Base-by-base conservation (phyloP, 352 stramenopile species). In the Phytophthora fragariaefolia region DNA sequence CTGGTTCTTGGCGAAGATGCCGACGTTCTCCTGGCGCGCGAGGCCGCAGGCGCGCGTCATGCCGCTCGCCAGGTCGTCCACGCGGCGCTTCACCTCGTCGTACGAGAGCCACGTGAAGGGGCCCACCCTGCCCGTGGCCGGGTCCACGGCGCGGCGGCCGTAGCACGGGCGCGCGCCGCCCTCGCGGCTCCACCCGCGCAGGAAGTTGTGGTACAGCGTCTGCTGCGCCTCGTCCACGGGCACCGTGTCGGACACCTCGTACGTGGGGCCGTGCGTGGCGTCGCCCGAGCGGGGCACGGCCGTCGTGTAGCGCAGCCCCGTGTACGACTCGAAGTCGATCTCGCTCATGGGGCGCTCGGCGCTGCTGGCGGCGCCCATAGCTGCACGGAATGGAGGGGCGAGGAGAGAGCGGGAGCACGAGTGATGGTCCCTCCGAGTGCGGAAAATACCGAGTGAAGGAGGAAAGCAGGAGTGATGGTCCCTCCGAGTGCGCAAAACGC, bases 1-100 rank as follows among this genome's bases (percentile, higher is more conserved):
- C 53, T 86, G 79, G 71, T 93, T 93, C 74, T 89, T 90, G 49
- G 63, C 73, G 63, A 91, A 88, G 48, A 93, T 76, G 6, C 80
- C 80, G 9, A 93, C 73, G 18, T 71, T 65, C 43, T 82, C 78
- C 50, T 87, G 77, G 28, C 84, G 82, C 71, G 76, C 28, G 4
- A 88, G 38, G 0, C 62, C 66, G 36, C 65, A 78, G 1, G 63
- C 53, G n/a, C 58, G 56, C 10, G 65, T 69, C 40, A 90, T 24
- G 4, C 77, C 82, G 1, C 79, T 64, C 13, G 82, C 73, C 49
- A 88, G 62, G 34, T 73, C 65, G 42, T 80, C 77, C 42, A 76
- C 61, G 8, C 78, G 70, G 0, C 48, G 59, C 53, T 80, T 73
- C 6, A 89, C 77, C 18, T 90, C 23, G 32, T 59, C 69, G 63